phyloP scores from a whole-genome alignment of 2,329 filamentous ascomycete genomes.

The Talaromyces sp. region DNA sequence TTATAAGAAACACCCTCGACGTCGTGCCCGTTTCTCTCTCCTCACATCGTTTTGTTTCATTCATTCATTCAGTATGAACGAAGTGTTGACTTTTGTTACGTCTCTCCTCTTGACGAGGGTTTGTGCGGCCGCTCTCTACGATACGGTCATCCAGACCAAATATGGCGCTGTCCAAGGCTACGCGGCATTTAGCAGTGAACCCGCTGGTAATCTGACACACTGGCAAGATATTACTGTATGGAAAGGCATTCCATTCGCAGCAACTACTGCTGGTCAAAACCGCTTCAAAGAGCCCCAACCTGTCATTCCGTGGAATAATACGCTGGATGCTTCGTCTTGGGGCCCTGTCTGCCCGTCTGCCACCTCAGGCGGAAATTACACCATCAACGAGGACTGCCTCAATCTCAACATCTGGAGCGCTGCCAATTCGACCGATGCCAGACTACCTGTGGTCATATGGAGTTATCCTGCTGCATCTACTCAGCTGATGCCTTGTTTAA shows the following conservation, averaged over 20 bases:
- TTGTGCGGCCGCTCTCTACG: background rate
- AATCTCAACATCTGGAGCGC: conserved; percentile 30
- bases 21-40: no score
- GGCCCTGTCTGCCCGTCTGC: background rate
- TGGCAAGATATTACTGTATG: background rate
- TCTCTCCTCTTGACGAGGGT: background rate
- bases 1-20: background rate
- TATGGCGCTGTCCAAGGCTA: background rate
- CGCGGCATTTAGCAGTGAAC: background rate
- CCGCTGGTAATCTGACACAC: background rate
- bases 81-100: background rate
- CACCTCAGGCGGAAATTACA: background rate
- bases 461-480: conserved; percentile 12
- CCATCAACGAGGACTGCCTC: conserved; percentile 27
- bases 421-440: conserved; percentile 18
- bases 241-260: background rate
- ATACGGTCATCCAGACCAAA: background rate
- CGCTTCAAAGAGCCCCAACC: background rate
- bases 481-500: conserved; percentile 13
- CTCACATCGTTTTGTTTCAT: background rate
- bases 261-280: background rate
- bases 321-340: background rate
- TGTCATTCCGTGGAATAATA: background rate
- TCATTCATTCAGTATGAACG: background rate
- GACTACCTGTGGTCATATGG: conserved; percentile 20